These are phyloP conservation scores for Aspergillus chevalieri DNA, from an alignment of 2,329 filamentous ascomycete species.

Conservation along the genomic window DNA sequence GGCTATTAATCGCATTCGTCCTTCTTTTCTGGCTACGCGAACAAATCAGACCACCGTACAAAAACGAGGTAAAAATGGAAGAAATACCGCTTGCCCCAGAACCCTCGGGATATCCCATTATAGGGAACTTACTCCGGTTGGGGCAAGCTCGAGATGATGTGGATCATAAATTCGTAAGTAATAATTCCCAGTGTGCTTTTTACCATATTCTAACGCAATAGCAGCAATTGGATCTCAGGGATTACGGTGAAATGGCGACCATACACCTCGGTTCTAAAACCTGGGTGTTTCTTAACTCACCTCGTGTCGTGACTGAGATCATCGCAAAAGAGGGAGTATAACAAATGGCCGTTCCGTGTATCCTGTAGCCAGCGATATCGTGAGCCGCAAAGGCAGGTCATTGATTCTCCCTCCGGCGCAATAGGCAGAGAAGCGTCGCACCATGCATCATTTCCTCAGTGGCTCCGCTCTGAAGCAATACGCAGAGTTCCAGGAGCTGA, in stretches of 20 bases:
- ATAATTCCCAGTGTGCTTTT: too few relatives aligned
- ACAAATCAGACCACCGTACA: too few relatives aligned
- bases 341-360: constrained; percentile 30
- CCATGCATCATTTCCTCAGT: too few relatives aligned
- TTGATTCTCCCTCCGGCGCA: constrained; percentile 27
- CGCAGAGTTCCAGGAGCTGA: too few relatives aligned
- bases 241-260: constrained; percentile 29
- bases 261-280: constrained; percentile 31
- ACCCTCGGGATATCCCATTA: constrained; percentile 14
- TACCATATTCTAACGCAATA: background rate
- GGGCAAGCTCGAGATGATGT: constrained; percentile 2
- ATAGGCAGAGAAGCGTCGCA: constrained; percentile 30
- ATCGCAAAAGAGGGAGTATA: constrained; percentile 31
- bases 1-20: too few relatives aligned
- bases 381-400: constrained; percentile 29
- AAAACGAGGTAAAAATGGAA: constrained; percentile 1
- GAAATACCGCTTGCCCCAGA: constrained; percentile 16
- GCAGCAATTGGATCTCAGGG: constrained; percentile 2
- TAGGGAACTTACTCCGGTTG: constrained; percentile 14
- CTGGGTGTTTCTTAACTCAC: constrained; percentile 40
- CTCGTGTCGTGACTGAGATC: constrained; percentile 35
- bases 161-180: constrained; percentile 1
- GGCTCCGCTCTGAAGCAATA: too few relatives aligned
- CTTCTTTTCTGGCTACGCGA: too few relatives aligned
- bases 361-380: constrained; percentile 33